Conservation (phyloP, 2,329 filamentous ascomycete genomes). For the Talaromyces sp. region DNA sequence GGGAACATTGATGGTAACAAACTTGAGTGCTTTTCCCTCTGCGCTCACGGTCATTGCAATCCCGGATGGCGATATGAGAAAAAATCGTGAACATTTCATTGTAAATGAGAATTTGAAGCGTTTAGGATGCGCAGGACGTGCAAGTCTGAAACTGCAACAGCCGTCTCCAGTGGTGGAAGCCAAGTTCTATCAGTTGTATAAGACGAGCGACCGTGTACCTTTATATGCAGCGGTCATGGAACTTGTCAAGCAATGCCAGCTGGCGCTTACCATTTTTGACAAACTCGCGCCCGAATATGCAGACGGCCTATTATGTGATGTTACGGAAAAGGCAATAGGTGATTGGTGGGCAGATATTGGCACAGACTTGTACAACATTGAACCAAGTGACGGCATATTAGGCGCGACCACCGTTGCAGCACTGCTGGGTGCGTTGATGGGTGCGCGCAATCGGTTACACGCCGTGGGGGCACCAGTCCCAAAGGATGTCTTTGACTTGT, state of each 20-base stretch:
- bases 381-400: conserved; percentile 87
- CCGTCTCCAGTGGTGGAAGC: conserved; percentile 79
- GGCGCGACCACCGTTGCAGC: conserved; percentile 90
- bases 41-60: conserved; percentile 88
- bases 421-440: conserved; percentile 81
- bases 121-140: conserved; percentile 84
- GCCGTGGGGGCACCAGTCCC: conserved; percentile 78
- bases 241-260: conserved; percentile 86
- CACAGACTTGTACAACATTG: conserved; percentile 84
- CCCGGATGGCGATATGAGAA: conserved; percentile 78
- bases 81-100: conserved; percentile 79
- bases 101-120: conserved; percentile 94
- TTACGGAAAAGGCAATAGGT: conserved; percentile 83
- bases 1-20: conserved; percentile 89
- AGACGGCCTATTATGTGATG: conserved; percentile 87
- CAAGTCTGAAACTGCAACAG: conserved; percentile 74
- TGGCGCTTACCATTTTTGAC: conserved; percentile 82
- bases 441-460: conserved; percentile 83
- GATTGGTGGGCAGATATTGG: conserved; percentile 98
- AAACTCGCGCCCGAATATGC: conserved; percentile 85
- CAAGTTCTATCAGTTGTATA: conserved; percentile 90
- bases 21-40: conserved; percentile 87
- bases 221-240: conserved; percentile 79
- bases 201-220: conserved; percentile 77
- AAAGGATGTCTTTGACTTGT: conserved; percentile 89